These are phyloP conservation scores for Phytophthora syringae DNA, from an alignment of 352 stramenopile genomes.

Conservation along the genomic window DNA sequence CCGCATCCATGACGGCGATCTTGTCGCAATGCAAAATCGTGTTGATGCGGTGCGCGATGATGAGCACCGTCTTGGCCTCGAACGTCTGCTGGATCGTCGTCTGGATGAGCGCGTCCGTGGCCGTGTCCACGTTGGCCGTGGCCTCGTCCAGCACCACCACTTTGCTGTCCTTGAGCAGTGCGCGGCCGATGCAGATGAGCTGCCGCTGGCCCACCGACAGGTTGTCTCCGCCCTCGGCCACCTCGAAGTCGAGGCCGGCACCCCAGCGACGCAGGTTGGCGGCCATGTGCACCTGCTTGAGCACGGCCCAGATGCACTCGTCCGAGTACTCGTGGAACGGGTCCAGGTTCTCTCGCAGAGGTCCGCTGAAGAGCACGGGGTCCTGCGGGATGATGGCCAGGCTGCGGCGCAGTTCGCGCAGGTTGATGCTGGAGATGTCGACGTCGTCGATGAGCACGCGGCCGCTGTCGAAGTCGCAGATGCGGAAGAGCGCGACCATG, in stretches of 20 bases:
- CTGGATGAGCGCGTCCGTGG: conserved; percentile 7
- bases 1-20: conserved; percentile 20
- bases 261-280: conserved; percentile 67
- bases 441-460: too few relatives aligned
- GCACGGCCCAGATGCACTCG: conserved; percentile 57
- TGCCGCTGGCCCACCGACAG: conserved; percentile 77
- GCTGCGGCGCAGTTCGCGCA: conserved; percentile 42
- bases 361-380: conserved; percentile 91
- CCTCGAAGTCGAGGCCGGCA: conserved; percentile 26
- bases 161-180: conserved; percentile 21
- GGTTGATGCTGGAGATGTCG: conserved; percentile 60
- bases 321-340: conserved; percentile 84
- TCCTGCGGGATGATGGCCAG: conserved; percentile 76
- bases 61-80: conserved; percentile 5
- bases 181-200: conserved; percentile 92
- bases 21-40: conserved; percentile 7
- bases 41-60: conserved; percentile 7
- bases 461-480: conserved; percentile 57
- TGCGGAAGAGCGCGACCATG: conserved; percentile 49
- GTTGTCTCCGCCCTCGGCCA: conserved; percentile 85
- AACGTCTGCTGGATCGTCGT: conserved; percentile 2
- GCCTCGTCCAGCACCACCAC: conserved; percentile 6
- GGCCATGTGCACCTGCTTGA: conserved; percentile 62
- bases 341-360: conserved; percentile 89
- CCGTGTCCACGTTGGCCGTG: conserved; percentile 7